Evolutionary conservation across 768 basidiomycete species (phyloP), one percentile per base, ranked within the genome.

Genomic region (Collybia sordida): DNA sequence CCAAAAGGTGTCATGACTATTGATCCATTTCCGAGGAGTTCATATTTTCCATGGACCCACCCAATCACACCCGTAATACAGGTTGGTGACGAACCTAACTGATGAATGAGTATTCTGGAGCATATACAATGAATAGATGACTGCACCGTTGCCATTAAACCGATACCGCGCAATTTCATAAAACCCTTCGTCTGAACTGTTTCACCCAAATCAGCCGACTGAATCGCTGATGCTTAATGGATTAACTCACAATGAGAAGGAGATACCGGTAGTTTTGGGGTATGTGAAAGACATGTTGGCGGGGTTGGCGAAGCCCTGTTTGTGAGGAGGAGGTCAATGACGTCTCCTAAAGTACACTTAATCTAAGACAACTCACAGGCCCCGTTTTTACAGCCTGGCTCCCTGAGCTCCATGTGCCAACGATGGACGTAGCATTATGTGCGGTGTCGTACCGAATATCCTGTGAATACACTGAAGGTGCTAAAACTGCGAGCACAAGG

Each of bases 151-250:
- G 49, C 85, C 73, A 35, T 72, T 78, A 72, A 95, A 95, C 46
- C 94, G 83, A 69, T 97, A 99, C 58, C 92, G 86, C 18, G 93
- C 82, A 64, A 92, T 78, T 67, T 99, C 97, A 56, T 88, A 99
- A 72, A 72, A 90, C 9, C 86, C 85, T 51, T 87, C 82, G 31
- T 70, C 64, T 45, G 89, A 79, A 72, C 90, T 93, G 52, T 51
- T 42, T 42, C 46, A 31, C 28, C 11, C 23, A 22, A 34, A 49
- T 52, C 35, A 53, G 50, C 47, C 47, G 55, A 40, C 28, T 25
- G 27, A 51, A 21, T 51, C 21, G 47, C 41, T 28, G 18, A 34
- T 14, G 18, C 18, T 38, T 14, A 5, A 14, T 28, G 27, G 12
- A 14, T 2, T n/a, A 19, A 77, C 93, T 65, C 61, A 96, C 93